Percentiles rank a stretch among this genome's conserved stretches.
Conservation (phyloP, 1,284 basidiomycete genomes). For the Cutaneotrichosporon daszewskae region DNA sequence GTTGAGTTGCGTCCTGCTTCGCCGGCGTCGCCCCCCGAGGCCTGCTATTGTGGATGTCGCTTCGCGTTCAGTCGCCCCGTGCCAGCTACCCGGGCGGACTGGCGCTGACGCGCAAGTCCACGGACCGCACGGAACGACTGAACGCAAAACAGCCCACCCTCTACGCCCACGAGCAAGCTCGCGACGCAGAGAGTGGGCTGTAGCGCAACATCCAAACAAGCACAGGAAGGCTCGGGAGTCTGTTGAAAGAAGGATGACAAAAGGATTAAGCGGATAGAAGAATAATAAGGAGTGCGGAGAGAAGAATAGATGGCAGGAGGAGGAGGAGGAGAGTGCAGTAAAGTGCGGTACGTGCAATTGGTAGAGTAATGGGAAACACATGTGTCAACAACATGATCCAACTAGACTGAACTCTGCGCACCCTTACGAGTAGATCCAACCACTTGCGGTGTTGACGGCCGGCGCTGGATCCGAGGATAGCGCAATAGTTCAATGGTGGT, state of each 20-base stretch:
- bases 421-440: slow-evolving; percentile 18
- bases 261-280: slow-evolving; percentile 6
- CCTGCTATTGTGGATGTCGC: too few relatives aligned
- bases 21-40: too few relatives aligned
- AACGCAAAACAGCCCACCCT: slow-evolving; percentile 27
- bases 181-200: slow-evolving; percentile 12
- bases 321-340: slow-evolving; percentile 1
- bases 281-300: slow-evolving; percentile 4
- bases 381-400: slow-evolving; percentile 22
- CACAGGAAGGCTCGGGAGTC: slow-evolving; percentile 19
- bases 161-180: background rate
- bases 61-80: too few relatives aligned
- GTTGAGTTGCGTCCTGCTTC: too few relatives aligned
- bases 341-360: background rate
- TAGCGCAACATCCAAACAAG: slow-evolving; percentile 17
- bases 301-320: slow-evolving; percentile 4
- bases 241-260: slow-evolving; percentile 12
- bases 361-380: slow-evolving; percentile 1
- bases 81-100: too few relatives aligned
- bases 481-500: too few relatives aligned
- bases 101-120: too few relatives aligned
- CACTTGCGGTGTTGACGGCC: too few relatives aligned
- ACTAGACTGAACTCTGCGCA: slow-evolving; percentile 13
- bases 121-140: too few relatives aligned
- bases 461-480: too few relatives aligned